These are phyloP conservation scores for Rhexocercosporidium sp. DNA, from an alignment of 2,329 filamentous ascomycete species.

Conservation along the genomic window DNA sequence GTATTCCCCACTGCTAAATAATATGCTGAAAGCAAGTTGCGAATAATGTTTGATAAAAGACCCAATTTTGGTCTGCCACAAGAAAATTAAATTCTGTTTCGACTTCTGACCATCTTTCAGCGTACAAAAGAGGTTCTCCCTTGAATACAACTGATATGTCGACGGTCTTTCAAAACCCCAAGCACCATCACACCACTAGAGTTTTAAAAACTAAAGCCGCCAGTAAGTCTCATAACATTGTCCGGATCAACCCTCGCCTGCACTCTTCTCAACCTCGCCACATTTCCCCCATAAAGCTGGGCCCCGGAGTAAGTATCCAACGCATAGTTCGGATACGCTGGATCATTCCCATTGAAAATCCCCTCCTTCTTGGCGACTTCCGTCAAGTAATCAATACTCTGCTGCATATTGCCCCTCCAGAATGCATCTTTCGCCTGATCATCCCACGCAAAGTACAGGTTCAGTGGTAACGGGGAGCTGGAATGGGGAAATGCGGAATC, in stretches of 20 bases:
- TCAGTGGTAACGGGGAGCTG: conserved; percentile 37
- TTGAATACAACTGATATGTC: too few species aligned
- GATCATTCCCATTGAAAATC: conserved; percentile 31
- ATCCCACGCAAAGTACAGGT: conserved; percentile 41
- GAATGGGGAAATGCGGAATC: conserved; percentile 42
- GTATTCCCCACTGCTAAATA: too few species aligned
- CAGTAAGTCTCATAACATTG: conserved; percentile 37
- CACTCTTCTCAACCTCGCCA: conserved; percentile 35
- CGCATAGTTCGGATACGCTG: conserved; percentile 17
- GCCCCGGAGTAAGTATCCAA: conserved; percentile 28
- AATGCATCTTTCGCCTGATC: conserved; percentile 35
- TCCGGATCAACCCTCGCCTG: conserved; percentile 35
- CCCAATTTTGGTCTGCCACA: too few species aligned
- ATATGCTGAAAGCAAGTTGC: too few species aligned
- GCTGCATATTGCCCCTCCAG: conserved; percentile 37
- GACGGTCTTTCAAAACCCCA: not conserved
- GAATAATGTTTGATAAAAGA: too few species aligned
- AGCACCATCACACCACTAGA: not conserved
- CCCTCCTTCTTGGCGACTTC: conserved; percentile 39
- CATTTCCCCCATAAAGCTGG: conserved; percentile 43
- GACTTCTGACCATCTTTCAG: too few species aligned
- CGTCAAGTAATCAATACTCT: conserved; percentile 35
- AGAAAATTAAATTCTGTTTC: too few species aligned
- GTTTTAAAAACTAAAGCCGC: conserved; percentile 24
- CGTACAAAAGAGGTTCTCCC: not conserved